A percentile compares a stretch with the other conserved stretches of the same genome.
These are phyloP conservation scores for Aspergillus chevalieri DNA, from an alignment of 2,329 filamentous ascomycete genomes.

Conservation along the genomic window DNA sequence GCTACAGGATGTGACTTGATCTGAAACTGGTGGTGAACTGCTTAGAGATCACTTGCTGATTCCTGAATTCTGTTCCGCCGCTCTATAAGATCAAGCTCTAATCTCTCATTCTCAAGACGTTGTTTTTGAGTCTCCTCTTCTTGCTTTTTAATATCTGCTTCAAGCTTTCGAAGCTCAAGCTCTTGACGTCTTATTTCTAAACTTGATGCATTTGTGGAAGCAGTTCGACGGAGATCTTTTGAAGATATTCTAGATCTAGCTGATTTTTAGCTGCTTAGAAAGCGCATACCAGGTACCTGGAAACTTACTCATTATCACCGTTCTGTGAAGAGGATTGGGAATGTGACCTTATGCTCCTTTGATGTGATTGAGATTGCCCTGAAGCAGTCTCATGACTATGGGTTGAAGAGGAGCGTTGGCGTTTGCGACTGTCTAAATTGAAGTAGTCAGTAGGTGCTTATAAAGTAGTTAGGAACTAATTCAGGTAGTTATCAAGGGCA, in stretches of 20 bases:
- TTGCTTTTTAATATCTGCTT: neutral
- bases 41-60: neutral
- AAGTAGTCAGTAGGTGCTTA: neutral
- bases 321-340: no score
- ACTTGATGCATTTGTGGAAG: neutral
- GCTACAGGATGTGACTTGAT: neutral
- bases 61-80: neutral
- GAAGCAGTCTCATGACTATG: neutral
- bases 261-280: neutral
- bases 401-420: neutral
- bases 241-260: neutral
- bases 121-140: neutral
- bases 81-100: neutral
- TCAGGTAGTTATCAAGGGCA: neutral
- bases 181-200: neutral
- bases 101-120: neutral
- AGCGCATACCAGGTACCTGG: neutral
- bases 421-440: neutral
- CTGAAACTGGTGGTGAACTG: neutral
- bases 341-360: no score
- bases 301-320: neutral
- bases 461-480: neutral
- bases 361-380: neutral
- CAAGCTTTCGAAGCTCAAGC: neutral
- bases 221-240: neutral